Base-by-base conservation (phyloP, 1,284 basidiomycete genomes). In the Leucoagaricus sp. region DNA sequence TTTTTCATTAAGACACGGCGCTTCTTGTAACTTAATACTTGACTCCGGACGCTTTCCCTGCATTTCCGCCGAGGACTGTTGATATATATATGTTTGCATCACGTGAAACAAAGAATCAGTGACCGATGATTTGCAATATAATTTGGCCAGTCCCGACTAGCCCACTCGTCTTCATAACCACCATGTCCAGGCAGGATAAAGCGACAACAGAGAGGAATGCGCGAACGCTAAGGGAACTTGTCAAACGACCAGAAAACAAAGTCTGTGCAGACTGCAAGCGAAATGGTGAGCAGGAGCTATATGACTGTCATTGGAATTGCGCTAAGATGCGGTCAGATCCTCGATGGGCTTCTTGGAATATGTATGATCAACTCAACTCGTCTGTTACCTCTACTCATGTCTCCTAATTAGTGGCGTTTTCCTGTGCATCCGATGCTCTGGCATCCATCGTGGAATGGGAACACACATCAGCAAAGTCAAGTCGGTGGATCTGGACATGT, bases 381-480 rank as follows among this genome's bases (percentile, higher is more conserved):
- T 40, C 45, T 36, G 42, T 12, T 38, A 9, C 34, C 34, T 26
- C 47, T n/a, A 53, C 44, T 61, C 9, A 58, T 26, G 42, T 5
- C 3, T 51, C 38, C 41, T 23, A 15, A 12, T 62, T 63, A 94
- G 93, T 28, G 95, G 95, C 29, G 91, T 94, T 2, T 97, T 93
- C 69, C 78, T 98, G 38, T 99, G 96, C 71, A 98, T 99, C 64
- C 85, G 96, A 58, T 99, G 96, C 75, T 98, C 95, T n/a, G 96
- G 96, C 31, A 93, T 98, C 58, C 96, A 99, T 74, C 89, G 97
- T 38, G 90, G 93, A 29, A 96, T 99, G 94, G 97, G 97, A 60
- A 98, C 96, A 0, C 97, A 99, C 72, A 96, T 97, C 72, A 92
- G 91, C 74, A 92, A 91, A 69, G 94, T 99, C 69, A 98, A 98